These are phyloP conservation scores for Clarkia xantiana DNA, from an alignment of 345 rosid species.

Conservation along the genomic window DNA sequence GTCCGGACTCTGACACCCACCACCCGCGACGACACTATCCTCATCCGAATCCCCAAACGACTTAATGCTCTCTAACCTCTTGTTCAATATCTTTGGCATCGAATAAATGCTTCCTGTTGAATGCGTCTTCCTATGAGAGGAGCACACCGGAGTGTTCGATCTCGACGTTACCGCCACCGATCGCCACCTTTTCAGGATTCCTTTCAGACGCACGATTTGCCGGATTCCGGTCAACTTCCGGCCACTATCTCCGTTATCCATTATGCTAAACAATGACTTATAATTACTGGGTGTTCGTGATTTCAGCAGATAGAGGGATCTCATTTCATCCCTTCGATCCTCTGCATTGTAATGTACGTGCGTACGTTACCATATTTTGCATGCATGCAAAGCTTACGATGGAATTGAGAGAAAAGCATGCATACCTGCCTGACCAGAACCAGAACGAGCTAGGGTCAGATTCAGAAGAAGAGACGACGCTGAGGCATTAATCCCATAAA, in stretches of 20 bases:
- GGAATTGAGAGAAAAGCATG: no score
- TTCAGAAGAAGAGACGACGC: no score
- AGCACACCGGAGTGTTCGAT: constrained; percentile 13
- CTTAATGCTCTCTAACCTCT: constrained; percentile 29
- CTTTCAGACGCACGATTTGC: constrained; percentile 75
- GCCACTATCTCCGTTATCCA: constrained; percentile 9
- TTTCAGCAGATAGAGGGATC: no score
- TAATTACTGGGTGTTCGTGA: no score
- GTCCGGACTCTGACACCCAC: constrained; percentile 34
- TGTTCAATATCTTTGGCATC: constrained; percentile 32
- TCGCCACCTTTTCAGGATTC: constrained; percentile 88
- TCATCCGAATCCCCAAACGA: constrained; percentile 62
- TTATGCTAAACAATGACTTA: no score
- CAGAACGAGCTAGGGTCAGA: no score
- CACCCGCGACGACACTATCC: constrained; percentile 37
- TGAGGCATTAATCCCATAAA: no score
- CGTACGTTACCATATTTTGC: no score
- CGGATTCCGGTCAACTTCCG: constrained; percentile 57
- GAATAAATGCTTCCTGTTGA: background rate
- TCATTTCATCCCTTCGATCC: no score
- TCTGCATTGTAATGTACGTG: no score
- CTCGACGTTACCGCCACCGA: constrained; percentile 42
- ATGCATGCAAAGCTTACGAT: no score
- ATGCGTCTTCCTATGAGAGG: background rate
- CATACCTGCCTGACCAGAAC: no score